These are phyloP conservation scores for Aphanocladium album DNA, from an alignment of 2,329 filamentous ascomycete genomes.

Conservation along the genomic window DNA sequence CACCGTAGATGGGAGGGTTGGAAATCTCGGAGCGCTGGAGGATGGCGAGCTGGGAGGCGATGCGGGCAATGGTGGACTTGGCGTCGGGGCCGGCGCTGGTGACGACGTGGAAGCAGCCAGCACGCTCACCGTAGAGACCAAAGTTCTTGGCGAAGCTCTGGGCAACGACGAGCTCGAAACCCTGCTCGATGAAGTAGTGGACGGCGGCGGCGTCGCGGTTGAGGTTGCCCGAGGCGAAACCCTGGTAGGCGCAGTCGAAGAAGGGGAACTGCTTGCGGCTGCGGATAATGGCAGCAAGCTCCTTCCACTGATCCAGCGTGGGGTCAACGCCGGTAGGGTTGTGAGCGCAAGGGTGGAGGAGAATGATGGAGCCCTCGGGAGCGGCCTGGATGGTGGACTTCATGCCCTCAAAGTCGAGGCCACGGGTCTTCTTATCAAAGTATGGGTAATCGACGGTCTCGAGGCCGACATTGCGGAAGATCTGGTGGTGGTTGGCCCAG, in stretches of 20 bases:
- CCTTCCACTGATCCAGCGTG: constrained; percentile 88
- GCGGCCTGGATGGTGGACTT: constrained; percentile 64
- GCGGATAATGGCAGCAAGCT: constrained; percentile 73
- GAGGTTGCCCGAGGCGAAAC: constrained; percentile 90
- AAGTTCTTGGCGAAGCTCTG: constrained; percentile 99
- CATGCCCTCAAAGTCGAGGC: constrained; percentile 90
- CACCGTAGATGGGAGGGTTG: constrained; percentile 92
- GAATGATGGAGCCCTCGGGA: constrained; percentile 74
- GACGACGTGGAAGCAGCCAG: constrained; percentile 93
- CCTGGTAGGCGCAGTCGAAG: constrained; percentile 97
- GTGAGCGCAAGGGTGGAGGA: constrained; percentile 93
- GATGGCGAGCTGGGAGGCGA: constrained; percentile 85
- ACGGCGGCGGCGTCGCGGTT: constrained; percentile 84
- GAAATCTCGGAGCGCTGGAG: constrained; percentile 96
- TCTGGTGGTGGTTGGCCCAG: constrained; percentile 98
- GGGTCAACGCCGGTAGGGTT: constrained; percentile 98
- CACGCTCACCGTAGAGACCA: constrained; percentile 92
- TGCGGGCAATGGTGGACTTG: constrained; percentile 53
- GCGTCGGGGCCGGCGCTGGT: constrained; percentile 67
- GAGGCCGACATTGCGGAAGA: constrained; percentile 87
- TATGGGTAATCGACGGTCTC: constrained; percentile 83
- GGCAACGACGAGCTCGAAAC: constrained; percentile 80
- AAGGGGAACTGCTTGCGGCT: constrained; percentile 88
- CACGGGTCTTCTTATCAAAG: constrained; percentile 83
- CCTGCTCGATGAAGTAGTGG: constrained; percentile 87